Evolutionary conservation across 257 asterid genomes (phyloP).

Genomic region (Fraxinus quadrangulata): DNA sequence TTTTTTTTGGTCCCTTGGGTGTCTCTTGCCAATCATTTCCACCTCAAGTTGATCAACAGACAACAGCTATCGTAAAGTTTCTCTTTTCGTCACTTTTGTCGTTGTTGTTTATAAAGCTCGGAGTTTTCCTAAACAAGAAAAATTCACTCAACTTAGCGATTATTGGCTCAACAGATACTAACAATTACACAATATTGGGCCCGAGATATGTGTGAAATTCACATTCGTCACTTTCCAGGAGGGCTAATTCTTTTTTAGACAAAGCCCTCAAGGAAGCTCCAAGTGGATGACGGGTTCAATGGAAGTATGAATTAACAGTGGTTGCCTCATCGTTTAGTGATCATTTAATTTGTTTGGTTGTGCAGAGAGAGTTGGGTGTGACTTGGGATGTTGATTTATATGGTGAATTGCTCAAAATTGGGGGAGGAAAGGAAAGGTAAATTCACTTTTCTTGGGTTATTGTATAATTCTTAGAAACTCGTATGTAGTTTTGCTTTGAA

Average conservation of each 20-base stretch:
- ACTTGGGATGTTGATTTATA: conserved; percentile 94
- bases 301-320: not conserved
- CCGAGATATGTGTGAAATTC: not conserved
- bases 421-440: conserved; percentile 98
- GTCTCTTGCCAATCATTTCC: too few species aligned
- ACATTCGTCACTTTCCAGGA: not conserved
- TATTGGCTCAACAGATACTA: too few species aligned
- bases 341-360: conserved; percentile 13
- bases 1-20: too few species aligned
- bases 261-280: not conserved
- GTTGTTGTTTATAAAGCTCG: too few species aligned
- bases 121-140: too few species aligned
- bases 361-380: conserved; percentile 86
- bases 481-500: conserved; percentile 9
- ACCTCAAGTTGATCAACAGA: too few species aligned
- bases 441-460: not conserved
- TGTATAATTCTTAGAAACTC: conserved; percentile 9
- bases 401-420: conserved; percentile 92
- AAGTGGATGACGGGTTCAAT: not conserved
- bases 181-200: not conserved
- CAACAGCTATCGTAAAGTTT: too few species aligned
- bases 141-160: too few species aligned
- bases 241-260: not conserved
- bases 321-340: conserved; percentile 2
- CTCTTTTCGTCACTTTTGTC: too few species aligned